phyloP scores from a whole-genome alignment of 495 filamentous ascomycete genomes.

The Talaromyces stipitatus region DNA sequence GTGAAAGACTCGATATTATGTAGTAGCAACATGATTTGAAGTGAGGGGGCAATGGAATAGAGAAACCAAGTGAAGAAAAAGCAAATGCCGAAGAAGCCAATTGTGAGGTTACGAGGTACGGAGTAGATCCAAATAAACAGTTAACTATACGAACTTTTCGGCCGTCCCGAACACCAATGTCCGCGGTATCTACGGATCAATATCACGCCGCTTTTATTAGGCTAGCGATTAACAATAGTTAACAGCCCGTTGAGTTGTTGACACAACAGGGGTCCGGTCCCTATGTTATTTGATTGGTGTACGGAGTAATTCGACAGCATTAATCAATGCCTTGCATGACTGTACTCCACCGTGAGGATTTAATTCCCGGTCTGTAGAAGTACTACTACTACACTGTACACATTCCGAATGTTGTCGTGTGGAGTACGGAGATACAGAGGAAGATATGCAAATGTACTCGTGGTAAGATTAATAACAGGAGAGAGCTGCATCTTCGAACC shows the following conservation, averaged over 20 bases:
- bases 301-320: background rate
- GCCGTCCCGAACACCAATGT: too few relatives aligned
- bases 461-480: background rate
- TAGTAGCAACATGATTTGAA: background rate
- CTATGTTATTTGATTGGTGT: background rate
- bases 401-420: too few relatives aligned
- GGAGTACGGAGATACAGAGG: too few relatives aligned
- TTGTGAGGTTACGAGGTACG: background rate
- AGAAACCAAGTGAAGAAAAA: background rate
- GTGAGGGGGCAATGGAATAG: too few relatives aligned
- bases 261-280: background rate
- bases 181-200: too few relatives aligned
- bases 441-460: background rate
- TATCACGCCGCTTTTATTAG: too few relatives aligned
- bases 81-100: background rate
- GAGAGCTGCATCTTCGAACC: background rate
- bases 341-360: background rate
- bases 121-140: too few relatives aligned
- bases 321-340: background rate
- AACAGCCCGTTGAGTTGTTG: too few relatives aligned
- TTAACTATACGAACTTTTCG: too few relatives aligned
- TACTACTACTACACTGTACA: too few relatives aligned
- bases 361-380: too few relatives aligned
- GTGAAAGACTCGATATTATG: background rate
- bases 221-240: too few relatives aligned